A percentile compares a stretch with the other conserved stretches of the same genome.
Conservation (phyloP, 495 filamentous ascomycete species). For the Penicillium pulvis region DNA sequence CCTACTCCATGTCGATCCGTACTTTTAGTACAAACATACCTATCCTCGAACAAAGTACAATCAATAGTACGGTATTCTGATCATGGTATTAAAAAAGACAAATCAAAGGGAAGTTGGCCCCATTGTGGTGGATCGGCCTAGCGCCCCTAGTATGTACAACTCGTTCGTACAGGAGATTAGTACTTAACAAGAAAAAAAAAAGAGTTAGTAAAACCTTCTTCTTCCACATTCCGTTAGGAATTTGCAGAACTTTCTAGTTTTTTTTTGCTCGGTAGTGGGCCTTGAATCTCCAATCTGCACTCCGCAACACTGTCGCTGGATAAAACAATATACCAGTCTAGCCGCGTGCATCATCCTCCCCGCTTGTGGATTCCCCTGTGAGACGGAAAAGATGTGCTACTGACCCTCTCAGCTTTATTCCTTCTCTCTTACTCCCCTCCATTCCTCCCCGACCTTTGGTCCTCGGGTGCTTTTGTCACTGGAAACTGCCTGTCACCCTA, state of each 20-base stretch:
- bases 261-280: not conserved
- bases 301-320: not conserved
- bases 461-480: not conserved
- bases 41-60: no score
- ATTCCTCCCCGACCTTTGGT: slow-evolving; percentile 4
- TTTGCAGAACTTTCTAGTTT: not conserved
- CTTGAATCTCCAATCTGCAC: slow-evolving; percentile 7
- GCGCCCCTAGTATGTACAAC: slow-evolving; percentile 7
- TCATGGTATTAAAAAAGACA: not conserved
- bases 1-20: not conserved
- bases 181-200: no score
- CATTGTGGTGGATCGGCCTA: slow-evolving; percentile 23
- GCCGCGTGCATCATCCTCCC: slow-evolving; percentile 14
- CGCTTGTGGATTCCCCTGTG: slow-evolving; percentile 19
- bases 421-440: not conserved
- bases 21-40: not conserved
- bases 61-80: not conserved
- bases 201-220: not conserved
- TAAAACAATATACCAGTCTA: no score
- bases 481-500: not conserved
- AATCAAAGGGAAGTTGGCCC: slow-evolving; percentile 11
- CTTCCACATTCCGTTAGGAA: not conserved
- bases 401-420: slow-evolving; percentile 4
- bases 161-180: not conserved
- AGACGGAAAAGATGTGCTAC: slow-evolving; percentile 24